A percentile compares a stretch with the other conserved stretches of the same genome.
Evolutionary conservation across 2,329 filamentous ascomycete genomes (phyloP).

Genomic region (Fusarium verticillioides): DNA sequence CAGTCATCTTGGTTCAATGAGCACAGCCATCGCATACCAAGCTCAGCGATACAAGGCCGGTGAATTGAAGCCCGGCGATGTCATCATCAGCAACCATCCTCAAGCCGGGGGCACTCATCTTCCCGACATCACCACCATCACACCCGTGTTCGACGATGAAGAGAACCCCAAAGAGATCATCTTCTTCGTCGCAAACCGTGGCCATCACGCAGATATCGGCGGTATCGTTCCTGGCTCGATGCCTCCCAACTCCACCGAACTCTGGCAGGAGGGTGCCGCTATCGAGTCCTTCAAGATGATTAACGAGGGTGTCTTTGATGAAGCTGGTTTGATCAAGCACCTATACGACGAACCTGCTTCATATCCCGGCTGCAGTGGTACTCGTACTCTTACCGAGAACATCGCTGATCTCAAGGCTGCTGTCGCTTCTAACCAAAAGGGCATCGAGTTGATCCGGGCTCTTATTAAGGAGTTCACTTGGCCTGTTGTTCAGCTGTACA

Average conservation of each 20-base stretch:
- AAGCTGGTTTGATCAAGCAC: slow-evolving; percentile 67
- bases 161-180: slow-evolving; percentile 45
- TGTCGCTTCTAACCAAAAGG: slow-evolving; percentile 86
- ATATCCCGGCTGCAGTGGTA: slow-evolving; percentile 60
- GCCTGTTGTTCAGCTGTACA: slow-evolving; percentile 82
- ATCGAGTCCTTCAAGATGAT: slow-evolving; percentile 57
- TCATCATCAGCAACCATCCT: slow-evolving; percentile 39
- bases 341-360: slow-evolving; percentile 55
- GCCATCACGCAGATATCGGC: slow-evolving; percentile 50
- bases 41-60: slow-evolving; percentile 33
- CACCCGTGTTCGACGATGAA: slow-evolving; percentile 46
- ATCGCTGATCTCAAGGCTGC: slow-evolving; percentile 88
- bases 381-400: slow-evolving; percentile 80
- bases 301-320: slow-evolving; percentile 42
- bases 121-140: slow-evolving; percentile 45
- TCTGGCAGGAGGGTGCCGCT: slow-evolving; percentile 68
- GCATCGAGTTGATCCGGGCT: slow-evolving; percentile 78
- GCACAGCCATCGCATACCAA: slow-evolving; percentile 38
- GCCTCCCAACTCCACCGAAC: slow-evolving; percentile 73
- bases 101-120: slow-evolving; percentile 45
- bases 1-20: slow-evolving; percentile 38
- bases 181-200: slow-evolving; percentile 49
- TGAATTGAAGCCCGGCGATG: slow-evolving; percentile 36
- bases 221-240: slow-evolving; percentile 80
- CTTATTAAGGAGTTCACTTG: slow-evolving; percentile 83